Evolutionary conservation across 2,329 filamentous ascomycete genomes (phyloP).

Genomic region (Fusarium nygamai): DNA sequence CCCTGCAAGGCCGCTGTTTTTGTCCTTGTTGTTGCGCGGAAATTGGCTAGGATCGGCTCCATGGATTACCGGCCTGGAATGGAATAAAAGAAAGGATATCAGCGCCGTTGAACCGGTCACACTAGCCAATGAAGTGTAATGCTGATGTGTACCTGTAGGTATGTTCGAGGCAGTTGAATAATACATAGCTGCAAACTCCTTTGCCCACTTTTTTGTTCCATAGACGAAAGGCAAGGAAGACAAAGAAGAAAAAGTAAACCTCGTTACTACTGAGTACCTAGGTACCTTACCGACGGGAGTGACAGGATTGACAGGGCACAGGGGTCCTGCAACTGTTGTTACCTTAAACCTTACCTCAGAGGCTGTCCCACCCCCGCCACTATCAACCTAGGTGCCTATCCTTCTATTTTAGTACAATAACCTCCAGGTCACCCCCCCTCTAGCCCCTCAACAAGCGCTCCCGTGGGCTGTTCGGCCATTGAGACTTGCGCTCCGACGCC

Average conservation of each 20-base stretch:
- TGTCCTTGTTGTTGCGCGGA: conserved; percentile 11
- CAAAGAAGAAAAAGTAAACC: conserved; percentile 1
- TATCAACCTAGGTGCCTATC: conserved; percentile 14
- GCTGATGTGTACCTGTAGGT: not conserved
- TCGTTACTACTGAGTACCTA: not conserved
- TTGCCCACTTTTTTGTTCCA: not conserved
- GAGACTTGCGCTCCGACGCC: conserved; percentile 15
- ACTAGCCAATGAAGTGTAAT: not conserved
- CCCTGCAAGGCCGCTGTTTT: conserved; percentile 37
- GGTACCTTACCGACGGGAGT: conserved; percentile 2
- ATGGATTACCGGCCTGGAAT: not conserved
- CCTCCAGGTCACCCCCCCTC: conserved; percentile 11
- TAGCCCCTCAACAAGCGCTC: conserved; percentile 29
- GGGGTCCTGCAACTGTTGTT: conserved; percentile 16
- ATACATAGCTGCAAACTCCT: not conserved
- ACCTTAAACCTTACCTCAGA: conserved; percentile 13
- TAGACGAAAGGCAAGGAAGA: not conserved
- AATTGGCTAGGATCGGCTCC: conserved; percentile 22
- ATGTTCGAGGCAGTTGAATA: not conserved
- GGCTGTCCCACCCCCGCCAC: conserved; percentile 47
- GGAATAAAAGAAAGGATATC: not conserved
- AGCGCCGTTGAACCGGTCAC: conserved; percentile 19
- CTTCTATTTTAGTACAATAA: conserved; percentile 35
- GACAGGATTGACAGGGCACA: conserved; percentile 24
- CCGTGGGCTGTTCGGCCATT: conserved; percentile 30